A percentile compares a stretch with the other conserved stretches of the same genome.
Conservation (phyloP, 148 eudicot species). For the Vaccinium darrowii region DNA sequence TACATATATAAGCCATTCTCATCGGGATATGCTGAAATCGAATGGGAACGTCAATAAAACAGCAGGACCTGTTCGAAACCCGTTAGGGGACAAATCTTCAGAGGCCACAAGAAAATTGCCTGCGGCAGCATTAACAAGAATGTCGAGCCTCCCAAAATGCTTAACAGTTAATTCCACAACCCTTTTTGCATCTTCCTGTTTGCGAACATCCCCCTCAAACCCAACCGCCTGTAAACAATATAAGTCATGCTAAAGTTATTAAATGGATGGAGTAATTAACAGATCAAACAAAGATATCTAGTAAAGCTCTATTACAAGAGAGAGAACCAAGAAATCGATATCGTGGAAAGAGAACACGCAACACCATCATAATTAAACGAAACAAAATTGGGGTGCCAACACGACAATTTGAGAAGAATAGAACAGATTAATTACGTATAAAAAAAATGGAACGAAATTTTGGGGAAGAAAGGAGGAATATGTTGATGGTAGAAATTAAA, state of each 20-base stretch:
- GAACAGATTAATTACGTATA: neutral
- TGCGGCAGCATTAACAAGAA: constrained; percentile 98
- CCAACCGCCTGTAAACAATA: constrained; percentile 60
- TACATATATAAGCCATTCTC: neutral
- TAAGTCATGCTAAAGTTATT: neutral
- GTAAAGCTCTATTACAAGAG: neutral
- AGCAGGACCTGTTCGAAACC: constrained; percentile 81
- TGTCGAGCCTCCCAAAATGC: constrained; percentile 81
- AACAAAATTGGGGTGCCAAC: neutral
- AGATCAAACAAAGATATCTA: neutral
- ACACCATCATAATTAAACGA: neutral
- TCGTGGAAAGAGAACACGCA: neutral
- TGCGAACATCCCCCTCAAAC: constrained; percentile 92
- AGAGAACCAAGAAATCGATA: neutral
- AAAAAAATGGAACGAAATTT: neutral
- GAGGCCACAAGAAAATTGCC: constrained; percentile 89
- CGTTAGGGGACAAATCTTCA: constrained; percentile 93
- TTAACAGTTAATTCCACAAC: constrained; percentile 77
- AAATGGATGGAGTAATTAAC: neutral
- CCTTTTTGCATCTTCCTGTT: constrained; percentile 73
- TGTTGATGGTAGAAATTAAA: neutral
- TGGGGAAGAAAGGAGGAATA: neutral
- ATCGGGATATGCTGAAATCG: neutral
- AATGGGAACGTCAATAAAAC: neutral
- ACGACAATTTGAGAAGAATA: neutral